Evolutionary conservation across 208 protist species (phyloP).

Genomic region (Balamuthia mandrillaris): DNA sequence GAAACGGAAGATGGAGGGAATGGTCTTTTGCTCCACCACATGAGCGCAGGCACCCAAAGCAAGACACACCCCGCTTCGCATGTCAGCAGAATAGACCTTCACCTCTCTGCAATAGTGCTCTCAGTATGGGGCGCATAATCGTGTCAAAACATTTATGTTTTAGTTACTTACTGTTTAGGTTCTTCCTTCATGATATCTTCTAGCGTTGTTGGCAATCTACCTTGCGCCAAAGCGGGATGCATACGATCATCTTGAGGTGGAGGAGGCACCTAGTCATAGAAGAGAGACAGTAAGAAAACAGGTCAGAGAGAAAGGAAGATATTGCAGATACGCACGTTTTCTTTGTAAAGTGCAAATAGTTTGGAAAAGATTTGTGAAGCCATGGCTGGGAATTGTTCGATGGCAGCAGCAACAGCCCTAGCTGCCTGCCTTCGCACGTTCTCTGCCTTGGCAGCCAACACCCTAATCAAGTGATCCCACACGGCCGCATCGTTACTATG

Average conservation of each 20-base stretch:
- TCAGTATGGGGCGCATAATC: not conserved
- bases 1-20: constrained; percentile 6
- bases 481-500: too few relatives aligned
- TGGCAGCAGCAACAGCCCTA: constrained; percentile 5
- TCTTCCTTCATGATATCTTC: not conserved
- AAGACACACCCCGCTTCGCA: not conserved
- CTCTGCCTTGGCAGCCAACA: too few relatives aligned
- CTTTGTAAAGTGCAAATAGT: constrained; percentile 15
- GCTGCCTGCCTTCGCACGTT: not conserved
- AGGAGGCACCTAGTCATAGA: not conserved
- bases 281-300: not conserved
- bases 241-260: constrained; percentile 3
- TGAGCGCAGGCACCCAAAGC: not conserved
- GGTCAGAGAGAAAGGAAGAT: not conserved
- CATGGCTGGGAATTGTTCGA: not conserved
- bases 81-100: not conserved
- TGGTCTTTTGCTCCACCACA: not conserved
- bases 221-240: not conserved
- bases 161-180: not conserved
- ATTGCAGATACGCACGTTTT: not conserved
- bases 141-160: not conserved
- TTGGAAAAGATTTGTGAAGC: not conserved
- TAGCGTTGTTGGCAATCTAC: not conserved
- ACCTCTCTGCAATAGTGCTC: not conserved
- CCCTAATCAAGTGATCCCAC: too few relatives aligned